Evolutionary conservation across 2,329 filamentous ascomycete genomes (phyloP).

Genomic region (Macrophomina tecta): DNA sequence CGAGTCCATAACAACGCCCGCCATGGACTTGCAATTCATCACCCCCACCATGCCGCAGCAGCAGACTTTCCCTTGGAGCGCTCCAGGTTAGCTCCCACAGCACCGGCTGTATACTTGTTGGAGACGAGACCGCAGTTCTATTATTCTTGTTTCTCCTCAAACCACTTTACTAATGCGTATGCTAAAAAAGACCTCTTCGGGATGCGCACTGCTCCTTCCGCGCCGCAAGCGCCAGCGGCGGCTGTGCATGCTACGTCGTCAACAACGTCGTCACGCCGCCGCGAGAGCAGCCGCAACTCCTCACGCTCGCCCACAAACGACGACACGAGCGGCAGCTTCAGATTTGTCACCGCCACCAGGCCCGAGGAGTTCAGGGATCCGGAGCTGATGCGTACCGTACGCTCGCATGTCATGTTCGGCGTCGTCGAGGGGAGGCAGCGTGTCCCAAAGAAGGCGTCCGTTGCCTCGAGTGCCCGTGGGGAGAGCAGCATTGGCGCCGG

Average conservation of each 20-base stretch:
- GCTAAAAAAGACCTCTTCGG: conserved; percentile 1
- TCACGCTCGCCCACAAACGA: conserved; percentile 20
- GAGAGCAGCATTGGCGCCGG: conserved; percentile 11
- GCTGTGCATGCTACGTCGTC: background rate
- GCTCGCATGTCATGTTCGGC: conserved; percentile 44
- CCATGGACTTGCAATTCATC: conserved; percentile 17
- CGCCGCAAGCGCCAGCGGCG: conserved; percentile 7
- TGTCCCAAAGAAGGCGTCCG: background rate
- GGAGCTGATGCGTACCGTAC: conserved; percentile 41
- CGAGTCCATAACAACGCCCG: background rate
- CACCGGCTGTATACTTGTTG: no score
- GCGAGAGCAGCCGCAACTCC: conserved; percentile 16
- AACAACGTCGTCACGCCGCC: background rate
- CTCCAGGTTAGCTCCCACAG: background rate
- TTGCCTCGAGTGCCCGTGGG: background rate
- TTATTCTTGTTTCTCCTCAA: background rate
- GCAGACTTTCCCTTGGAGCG: conserved; percentile 11
- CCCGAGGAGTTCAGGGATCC: conserved; percentile 42
- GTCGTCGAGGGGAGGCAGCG: conserved; percentile 37
- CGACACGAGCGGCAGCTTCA: conserved; percentile 31
- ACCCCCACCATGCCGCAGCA: conserved; percentile 19
- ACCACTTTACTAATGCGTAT: background rate
- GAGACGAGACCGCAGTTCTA: no score
- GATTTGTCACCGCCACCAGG: conserved; percentile 42
- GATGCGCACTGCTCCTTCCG: conserved; percentile 20